Evolutionary conservation across 768 basidiomycete genomes (phyloP).

Genomic region (Boletus rubropictus): DNA sequence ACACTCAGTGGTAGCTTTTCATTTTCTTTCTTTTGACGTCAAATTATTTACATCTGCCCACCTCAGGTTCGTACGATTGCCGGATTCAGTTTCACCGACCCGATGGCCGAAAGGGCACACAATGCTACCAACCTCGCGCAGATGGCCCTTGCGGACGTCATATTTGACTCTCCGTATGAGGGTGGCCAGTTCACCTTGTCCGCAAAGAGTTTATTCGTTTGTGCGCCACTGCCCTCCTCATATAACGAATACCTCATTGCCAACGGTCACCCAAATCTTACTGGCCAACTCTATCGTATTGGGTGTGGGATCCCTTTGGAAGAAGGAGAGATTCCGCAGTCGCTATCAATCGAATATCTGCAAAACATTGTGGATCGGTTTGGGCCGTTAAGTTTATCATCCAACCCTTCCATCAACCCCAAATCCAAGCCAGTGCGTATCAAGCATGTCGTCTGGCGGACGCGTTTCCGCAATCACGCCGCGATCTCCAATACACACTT

Average conservation of each 20-base stretch:
- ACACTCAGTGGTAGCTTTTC: slow-evolving; percentile 36
- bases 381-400: slow-evolving; percentile 35
- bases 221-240: slow-evolving; percentile 8
- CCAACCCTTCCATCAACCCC: slow-evolving; percentile 34
- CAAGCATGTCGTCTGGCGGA: slow-evolving; percentile 39
- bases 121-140: slow-evolving; percentile 30
- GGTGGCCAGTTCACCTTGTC: slow-evolving; percentile 1
- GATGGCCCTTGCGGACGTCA: slow-evolving; percentile 19
- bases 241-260: slow-evolving; percentile 16
- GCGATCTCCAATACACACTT: slow-evolving; percentile 41
- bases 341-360: slow-evolving; percentile 38
- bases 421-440: slow-evolving; percentile 30
- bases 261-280: slow-evolving; percentile 6
- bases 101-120: slow-evolving; percentile 29
- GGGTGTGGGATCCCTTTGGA: slow-evolving; percentile 35
- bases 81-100: slow-evolving; percentile 43
- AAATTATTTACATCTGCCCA: background rate
- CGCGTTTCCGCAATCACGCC: slow-evolving; percentile 43
- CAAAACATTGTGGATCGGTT: slow-evolving; percentile 40
- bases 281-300: slow-evolving; percentile 34
- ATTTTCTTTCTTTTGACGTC: background rate
- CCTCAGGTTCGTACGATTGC: slow-evolving; percentile 40
- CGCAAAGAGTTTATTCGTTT: slow-evolving; percentile 12
- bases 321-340: slow-evolving; percentile 34
- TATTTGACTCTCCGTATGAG: slow-evolving; percentile 4